Percentiles rank a stretch among this genome's conserved stretches.
These are phyloP conservation scores for Coemansia biformis DNA, from an alignment of 192 early-diverging fungal species.

Conservation along the genomic window DNA sequence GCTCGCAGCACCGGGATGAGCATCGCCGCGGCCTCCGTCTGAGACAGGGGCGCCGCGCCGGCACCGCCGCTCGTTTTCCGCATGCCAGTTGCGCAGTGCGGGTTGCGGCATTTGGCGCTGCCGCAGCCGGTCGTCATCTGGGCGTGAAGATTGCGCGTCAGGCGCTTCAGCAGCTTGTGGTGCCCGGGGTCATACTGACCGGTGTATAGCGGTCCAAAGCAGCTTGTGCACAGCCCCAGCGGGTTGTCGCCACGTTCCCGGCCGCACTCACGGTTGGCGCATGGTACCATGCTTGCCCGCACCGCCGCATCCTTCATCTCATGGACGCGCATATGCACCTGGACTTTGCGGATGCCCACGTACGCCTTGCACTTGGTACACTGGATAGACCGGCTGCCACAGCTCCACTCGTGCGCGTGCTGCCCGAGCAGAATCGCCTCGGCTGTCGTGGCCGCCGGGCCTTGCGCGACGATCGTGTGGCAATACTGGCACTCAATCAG, in stretches of 20 bases:
- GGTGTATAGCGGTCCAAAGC: constrained; percentile 80
- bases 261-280: constrained; percentile 69
- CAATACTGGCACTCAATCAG: constrained; percentile 83
- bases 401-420: constrained; percentile 72
- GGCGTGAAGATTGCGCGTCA: constrained; percentile 63
- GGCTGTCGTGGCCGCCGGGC: constrained; percentile 44
- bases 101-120: constrained; percentile 61
- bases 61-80: constrained; percentile 2
- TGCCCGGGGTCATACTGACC: constrained; percentile 70
- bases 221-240: constrained; percentile 64
- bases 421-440: constrained; percentile 64
- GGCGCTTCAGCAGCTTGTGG: constrained; percentile 65
- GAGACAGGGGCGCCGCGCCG: constrained; percentile 2
- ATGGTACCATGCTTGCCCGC: constrained; percentile 60
- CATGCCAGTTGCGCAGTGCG: constrained; percentile 40
- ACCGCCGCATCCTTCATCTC: constrained; percentile 47
- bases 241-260: constrained; percentile 54
- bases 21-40: constrained; percentile 23
- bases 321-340: constrained; percentile 67
- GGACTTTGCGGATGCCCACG: constrained; percentile 76
- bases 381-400: constrained; percentile 76
- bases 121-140: constrained; percentile 81
- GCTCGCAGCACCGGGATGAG: constrained; percentile 33
- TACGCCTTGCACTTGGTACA: constrained; percentile 70
- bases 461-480: constrained; percentile 65